Base-by-base conservation (phyloP, 202 grass and related monocot species). In the Musa balbisiana region DNA sequence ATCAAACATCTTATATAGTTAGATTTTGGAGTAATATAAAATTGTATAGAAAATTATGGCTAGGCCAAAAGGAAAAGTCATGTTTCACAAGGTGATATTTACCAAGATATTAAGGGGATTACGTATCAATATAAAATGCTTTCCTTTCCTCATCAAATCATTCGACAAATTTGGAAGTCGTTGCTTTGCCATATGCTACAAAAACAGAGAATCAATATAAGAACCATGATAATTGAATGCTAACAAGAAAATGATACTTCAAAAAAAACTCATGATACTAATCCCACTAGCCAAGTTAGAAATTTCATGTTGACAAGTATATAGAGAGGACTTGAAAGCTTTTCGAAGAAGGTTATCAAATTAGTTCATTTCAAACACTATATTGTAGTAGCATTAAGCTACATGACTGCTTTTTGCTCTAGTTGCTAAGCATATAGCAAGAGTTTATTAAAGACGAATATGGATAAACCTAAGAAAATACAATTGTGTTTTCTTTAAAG, bases 111-210 rank as follows among this genome's bases (percentile, higher is more conserved):
- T 89, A 69, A 98, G 80, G 79, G 94, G 94, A 73, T 88, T 94
- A 15, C 91, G 82, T 81, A 98, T 98, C 80, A 98, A 72, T 85
- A 98, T 94, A 83, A 98, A 94, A 84, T 98, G 94, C 14, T 94
- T 98, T 82, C 94, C 94, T 76, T 87, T 89, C 82, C 89, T 92
- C 88, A 92, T 86, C 80, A 98, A 85, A 81, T 92, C 85, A 33
- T 69, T 80, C 51, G 87, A 82, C 56, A 98, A 83, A 69, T 88
- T 83, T 58, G 91, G 88, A 43, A 92, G 88, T 12, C 53, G 83
- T 71, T 98, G 94, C 76, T 98, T 98, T 80, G 94, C 85, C 49
- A 98, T 92, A 75, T 98, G 94, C 94, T 98, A 86, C 53, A 76
- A 70, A 80, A 49, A 26, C 8, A 27, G 53, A 80, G 53, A 1